A percentile compares a stretch with the other conserved stretches of the same genome.
Conservation (phyloP, 164 flowering plant species). For the Nelumbo lutea region DNA sequence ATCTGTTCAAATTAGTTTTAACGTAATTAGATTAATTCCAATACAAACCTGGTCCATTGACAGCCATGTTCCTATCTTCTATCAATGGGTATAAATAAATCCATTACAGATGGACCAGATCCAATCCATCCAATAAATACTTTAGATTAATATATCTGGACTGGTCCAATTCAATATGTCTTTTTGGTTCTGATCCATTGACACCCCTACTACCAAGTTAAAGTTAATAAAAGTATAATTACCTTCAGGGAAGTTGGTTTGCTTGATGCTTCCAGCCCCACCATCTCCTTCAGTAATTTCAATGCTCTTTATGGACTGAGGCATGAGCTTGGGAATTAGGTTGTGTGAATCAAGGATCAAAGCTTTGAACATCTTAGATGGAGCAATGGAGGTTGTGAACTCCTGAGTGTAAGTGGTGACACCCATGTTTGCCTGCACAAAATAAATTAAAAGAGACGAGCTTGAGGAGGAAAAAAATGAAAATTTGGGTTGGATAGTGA, state of each 20-base stretch:
- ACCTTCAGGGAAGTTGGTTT: slow-evolving; percentile 14
- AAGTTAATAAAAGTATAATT: not conserved
- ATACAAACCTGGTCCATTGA: too few relatives aligned
- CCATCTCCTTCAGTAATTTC: slow-evolving; percentile 20
- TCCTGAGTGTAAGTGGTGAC: slow-evolving; percentile 18
- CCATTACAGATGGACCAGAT: too few relatives aligned
- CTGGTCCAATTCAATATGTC: too few relatives aligned
- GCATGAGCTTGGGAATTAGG: not conserved
- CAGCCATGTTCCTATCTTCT: too few relatives aligned
- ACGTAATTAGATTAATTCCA: too few relatives aligned
- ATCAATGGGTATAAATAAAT: too few relatives aligned
- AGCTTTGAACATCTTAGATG: slow-evolving; percentile 28
- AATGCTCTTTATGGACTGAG: slow-evolving; percentile 15
- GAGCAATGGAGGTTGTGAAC: slow-evolving; percentile 16
- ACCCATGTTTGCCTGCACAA: slow-evolving; percentile 20
- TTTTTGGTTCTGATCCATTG: not conserved
- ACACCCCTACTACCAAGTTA: not conserved
- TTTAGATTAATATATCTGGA: too few relatives aligned
- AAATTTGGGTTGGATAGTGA: too few relatives aligned
- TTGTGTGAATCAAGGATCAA: not conserved
- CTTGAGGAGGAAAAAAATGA: too few relatives aligned
- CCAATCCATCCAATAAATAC: too few relatives aligned
- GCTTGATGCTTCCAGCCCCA: slow-evolving; percentile 18
- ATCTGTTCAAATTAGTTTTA: too few relatives aligned
- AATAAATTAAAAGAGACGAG: too few relatives aligned